A percentile compares a stretch with the other conserved stretches of the same genome.
These are phyloP conservation scores for Cotoneaster glaucophyllus DNA, from an alignment of 306 rosid genomes.

Conservation along the genomic window DNA sequence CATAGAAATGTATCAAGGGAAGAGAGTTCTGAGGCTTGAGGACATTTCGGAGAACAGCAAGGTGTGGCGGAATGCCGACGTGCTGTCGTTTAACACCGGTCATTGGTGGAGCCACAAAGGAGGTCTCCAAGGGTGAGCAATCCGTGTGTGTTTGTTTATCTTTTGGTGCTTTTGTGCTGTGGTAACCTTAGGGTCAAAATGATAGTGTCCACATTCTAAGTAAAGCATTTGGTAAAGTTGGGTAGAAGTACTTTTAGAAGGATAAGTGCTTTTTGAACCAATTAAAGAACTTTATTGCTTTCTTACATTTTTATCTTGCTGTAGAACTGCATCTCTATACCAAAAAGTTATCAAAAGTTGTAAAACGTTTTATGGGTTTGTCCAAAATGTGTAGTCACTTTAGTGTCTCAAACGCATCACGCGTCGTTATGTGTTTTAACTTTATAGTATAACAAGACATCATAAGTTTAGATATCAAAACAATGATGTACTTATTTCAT, in stretches of 20 bases:
- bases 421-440: no score
- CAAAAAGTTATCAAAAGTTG: neutral
- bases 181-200: neutral
- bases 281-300: neutral
- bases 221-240: neutral
- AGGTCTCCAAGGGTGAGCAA: slow-evolving; percentile 69
- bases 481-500: neutral
- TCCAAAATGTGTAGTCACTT: neutral
- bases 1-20: slow-evolving; percentile 61
- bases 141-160: neutral
- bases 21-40: slow-evolving; percentile 62
- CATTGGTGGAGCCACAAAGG: slow-evolving; percentile 96
- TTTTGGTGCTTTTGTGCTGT: neutral
- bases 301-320: neutral
- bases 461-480: no score
- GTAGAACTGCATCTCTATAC: neutral
- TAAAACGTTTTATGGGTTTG: neutral
- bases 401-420: neutral
- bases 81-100: slow-evolving; percentile 83
- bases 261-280: neutral
- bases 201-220: neutral
- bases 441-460: no score
- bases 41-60: slow-evolving; percentile 57
- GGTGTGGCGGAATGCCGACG: slow-evolving; percentile 61
- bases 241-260: neutral